Base-by-base conservation (phyloP, 1,139 yeast genomes). In the Petasospora fabianii region DNA sequence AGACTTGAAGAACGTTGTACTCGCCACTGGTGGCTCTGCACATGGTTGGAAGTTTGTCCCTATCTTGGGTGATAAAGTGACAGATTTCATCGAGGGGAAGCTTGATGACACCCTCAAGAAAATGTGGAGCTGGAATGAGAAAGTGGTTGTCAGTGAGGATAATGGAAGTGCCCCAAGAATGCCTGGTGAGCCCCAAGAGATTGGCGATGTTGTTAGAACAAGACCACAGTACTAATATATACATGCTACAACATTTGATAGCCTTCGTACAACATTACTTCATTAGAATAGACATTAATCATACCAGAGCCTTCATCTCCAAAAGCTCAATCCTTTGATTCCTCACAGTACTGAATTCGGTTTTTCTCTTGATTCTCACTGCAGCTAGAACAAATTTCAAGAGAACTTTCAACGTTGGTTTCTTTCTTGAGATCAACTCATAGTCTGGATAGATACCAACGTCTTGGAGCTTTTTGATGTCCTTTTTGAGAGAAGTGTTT, bases 381-480 rank as follows among this genome's bases (percentile, higher is more conserved):
- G 68, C 63, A 1, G 85, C 83, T 45, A 81, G 59, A 6, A 80
- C 85, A 46, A 72, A 66, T 42, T 67, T 64, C 6, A 82, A 78
- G 30, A 72, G 59, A 3, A 60, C 58, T 34, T 54, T 62, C 41
- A 75, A 65, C 13, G 63, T 57, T 1, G 65, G 61, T 34, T 59
- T 54, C 46, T 57, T 51, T 22, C 50, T 47, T 46, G 44, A 48
- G 35, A 47, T 53, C 34, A 44, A 45, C 0, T 60, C 51, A 44
- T 68, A 67, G 46, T 73, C 78, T 0, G 81, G 80, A 50, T 71
- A 73, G 11, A 76, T 65, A 7, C 81, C 82, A 43, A 65, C 63
- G 34, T 61, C 64, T 19, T 69, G 68, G 38, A 77, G 56, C 47
- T 68, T 68, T 30, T 61, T 59, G 38, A 75, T 58, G 43, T 71